A percentile compares a stretch with the other conserved stretches of the same genome.
phyloP scores from a whole-genome alignment of 2,329 filamentous ascomycete species.

The Beauveria brongniartii region DNA sequence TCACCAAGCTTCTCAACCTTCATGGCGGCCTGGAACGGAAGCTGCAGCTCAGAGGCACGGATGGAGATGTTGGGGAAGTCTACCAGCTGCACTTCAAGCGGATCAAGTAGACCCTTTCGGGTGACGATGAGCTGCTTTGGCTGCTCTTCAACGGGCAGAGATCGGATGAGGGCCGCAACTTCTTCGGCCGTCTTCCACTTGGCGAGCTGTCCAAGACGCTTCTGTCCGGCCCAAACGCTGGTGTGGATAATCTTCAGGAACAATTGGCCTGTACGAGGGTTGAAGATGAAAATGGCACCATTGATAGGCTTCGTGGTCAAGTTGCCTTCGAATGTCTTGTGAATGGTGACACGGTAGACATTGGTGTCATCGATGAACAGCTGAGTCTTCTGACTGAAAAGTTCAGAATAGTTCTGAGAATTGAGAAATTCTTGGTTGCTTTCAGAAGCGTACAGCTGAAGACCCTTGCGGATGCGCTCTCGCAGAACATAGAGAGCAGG shows the following conservation, averaged over 20 bases:
- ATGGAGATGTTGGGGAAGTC: conserved; percentile 99
- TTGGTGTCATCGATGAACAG: conserved; percentile 99
- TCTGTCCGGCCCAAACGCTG: conserved; percentile 97
- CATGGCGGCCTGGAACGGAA: conserved; percentile 99
- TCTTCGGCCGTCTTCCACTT: conserved; percentile 99
- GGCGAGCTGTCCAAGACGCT: conserved; percentile 93
- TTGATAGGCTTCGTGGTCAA: conserved; percentile 99
- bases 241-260: conserved; percentile 99
- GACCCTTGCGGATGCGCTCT: conserved; percentile 95
- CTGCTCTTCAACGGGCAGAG: conserved; percentile 92
- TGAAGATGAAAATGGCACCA: conserved; percentile 99
- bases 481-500: conserved; percentile 91
- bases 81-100: conserved; percentile 90
- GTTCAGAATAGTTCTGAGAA: conserved; percentile 97
- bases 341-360: conserved; percentile 97
- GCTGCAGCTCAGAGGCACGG: conserved; percentile 87
- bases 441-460: conserved; percentile 95
- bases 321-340: conserved; percentile 99
- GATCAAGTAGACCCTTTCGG: conserved; percentile 91
- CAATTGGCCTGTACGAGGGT: conserved; percentile 92
- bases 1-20: conserved; percentile 99
- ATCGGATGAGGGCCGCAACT: conserved; percentile 94
- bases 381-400: conserved; percentile 98
- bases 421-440: conserved; percentile 99
- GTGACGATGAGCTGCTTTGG: conserved; percentile 98